These are phyloP conservation scores for Anisogramma anomala DNA, from an alignment of 2,329 filamentous ascomycete genomes.

Conservation along the genomic window DNA sequence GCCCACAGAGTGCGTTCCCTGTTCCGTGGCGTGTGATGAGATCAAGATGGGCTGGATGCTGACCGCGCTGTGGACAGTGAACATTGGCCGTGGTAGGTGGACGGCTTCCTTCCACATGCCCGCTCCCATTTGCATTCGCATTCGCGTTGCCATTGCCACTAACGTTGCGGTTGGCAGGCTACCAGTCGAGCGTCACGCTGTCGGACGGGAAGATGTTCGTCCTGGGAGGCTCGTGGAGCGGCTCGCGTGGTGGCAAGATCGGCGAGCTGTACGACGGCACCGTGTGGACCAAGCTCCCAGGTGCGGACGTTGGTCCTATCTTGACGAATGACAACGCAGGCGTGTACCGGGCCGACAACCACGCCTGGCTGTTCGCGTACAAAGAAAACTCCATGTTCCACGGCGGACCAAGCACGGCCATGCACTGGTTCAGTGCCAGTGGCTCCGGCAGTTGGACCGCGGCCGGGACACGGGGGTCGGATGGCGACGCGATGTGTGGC, in stretches of 20 bases:
- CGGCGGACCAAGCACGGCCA: constrained; percentile 39
- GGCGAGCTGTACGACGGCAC: constrained; percentile 42
- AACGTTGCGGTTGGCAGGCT: too few species aligned
- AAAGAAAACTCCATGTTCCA: constrained; percentile 35
- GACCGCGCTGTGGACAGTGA: constrained; percentile 32
- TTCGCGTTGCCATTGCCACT: too few species aligned
- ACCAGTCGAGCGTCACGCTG: constrained; percentile 38
- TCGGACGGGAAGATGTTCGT: constrained; percentile 45
- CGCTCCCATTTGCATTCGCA: too few species aligned
- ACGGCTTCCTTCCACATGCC: too few species aligned
- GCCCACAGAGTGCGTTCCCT: not conserved
- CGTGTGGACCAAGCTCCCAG: constrained; percentile 34
- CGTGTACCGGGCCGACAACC: constrained; percentile 37
- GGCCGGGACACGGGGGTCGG: constrained; percentile 31
- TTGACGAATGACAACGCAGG: constrained; percentile 35
- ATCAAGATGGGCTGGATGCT: not conserved
- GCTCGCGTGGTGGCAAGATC: constrained; percentile 37
- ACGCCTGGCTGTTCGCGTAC: constrained; percentile 42
- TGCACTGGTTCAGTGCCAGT: constrained; percentile 45
- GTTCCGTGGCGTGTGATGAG: not conserved
- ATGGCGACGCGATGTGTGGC: constrained; percentile 41
- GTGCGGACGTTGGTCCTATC: constrained; percentile 35
- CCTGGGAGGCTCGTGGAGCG: constrained; percentile 44
- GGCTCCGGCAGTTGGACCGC: constrained; percentile 28
- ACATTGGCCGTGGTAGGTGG: too few species aligned